Evolutionary conservation across 352 stramenopile genomes (phyloP).

Genomic region (Phytophthora nicotianae): DNA sequence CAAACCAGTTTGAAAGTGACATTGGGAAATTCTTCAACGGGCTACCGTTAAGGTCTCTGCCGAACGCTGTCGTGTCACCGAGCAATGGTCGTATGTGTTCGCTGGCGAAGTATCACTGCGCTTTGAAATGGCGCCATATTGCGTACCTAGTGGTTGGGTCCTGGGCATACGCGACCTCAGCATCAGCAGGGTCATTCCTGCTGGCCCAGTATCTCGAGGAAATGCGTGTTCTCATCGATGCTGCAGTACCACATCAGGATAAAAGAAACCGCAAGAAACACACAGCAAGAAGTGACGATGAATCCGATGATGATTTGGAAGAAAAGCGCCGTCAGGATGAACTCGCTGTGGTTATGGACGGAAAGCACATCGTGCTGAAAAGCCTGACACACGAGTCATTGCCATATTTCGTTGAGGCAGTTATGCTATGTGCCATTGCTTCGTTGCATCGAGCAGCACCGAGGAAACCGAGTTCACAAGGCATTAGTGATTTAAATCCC

Average conservation of each 20-base stretch:
- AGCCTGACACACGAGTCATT: slow-evolving; percentile 70
- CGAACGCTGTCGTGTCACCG: slow-evolving; percentile 40
- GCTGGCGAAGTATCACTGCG: slow-evolving; percentile 47
- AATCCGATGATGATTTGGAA: slow-evolving; percentile 39
- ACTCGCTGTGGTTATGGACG: slow-evolving; percentile 40
- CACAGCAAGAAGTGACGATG: slow-evolving; percentile 15
- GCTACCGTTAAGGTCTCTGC: slow-evolving; percentile 38
- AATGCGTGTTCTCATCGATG: slow-evolving; percentile 49
- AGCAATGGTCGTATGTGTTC: slow-evolving; percentile 42
- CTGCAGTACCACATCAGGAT: slow-evolving; percentile 17
- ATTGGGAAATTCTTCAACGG: slow-evolving; percentile 23
- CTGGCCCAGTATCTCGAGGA: slow-evolving; percentile 54
- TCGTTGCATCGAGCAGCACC: slow-evolving; percentile 49
- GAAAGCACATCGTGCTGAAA: slow-evolving; percentile 69
- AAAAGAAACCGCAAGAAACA: slow-evolving; percentile 15
- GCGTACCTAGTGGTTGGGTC: slow-evolving; percentile 62
- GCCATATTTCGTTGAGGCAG: slow-evolving; percentile 59
- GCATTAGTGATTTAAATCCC: slow-evolving; percentile 25
- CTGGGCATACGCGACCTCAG: slow-evolving; percentile 49
- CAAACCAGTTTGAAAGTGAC: slow-evolving; percentile 22
- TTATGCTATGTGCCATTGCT: slow-evolving; percentile 57
- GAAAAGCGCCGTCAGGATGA: slow-evolving; percentile 32
- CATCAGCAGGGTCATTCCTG: slow-evolving; percentile 34
- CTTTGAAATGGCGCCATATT: slow-evolving; percentile 54
- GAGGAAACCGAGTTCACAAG: slow-evolving; percentile 24